Evolutionary conservation across 257 asterid species (phyloP).

Genomic region (Ligustrum vulgare): DNA sequence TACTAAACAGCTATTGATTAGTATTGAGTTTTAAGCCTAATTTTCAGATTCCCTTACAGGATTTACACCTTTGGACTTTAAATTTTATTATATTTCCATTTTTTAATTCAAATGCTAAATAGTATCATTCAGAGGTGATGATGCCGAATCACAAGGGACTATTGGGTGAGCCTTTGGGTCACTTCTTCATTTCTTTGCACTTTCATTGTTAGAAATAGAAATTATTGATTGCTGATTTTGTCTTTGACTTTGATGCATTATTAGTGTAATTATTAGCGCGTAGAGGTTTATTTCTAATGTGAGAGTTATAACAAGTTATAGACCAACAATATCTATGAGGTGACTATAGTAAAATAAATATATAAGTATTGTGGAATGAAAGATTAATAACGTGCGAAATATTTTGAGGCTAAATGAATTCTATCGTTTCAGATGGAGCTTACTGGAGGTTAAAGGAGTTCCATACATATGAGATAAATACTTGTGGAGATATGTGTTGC

Average conservation of each 20-base stretch:
- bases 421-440: slow-evolving; percentile 9
- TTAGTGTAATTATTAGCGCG: background rate
- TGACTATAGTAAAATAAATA: background rate
- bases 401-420: background rate
- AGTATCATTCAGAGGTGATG: slow-evolving; percentile 50
- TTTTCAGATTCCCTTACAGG: too few relatives aligned
- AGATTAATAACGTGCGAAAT: background rate
- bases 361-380: background rate
- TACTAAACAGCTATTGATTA: background rate
- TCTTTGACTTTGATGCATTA: background rate
- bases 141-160: slow-evolving; percentile 81
- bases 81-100: too few relatives aligned
- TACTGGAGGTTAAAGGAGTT: slow-evolving; percentile 3
- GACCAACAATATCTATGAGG: background rate
- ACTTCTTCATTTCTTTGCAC: background rate
- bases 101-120: too few relatives aligned
- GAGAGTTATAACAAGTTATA: background rate
- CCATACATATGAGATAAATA: background rate
- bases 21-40: too few relatives aligned
- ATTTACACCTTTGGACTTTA: too few relatives aligned
- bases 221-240: slow-evolving; percentile 11
- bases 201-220: background rate
- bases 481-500: background rate
- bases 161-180: slow-evolving; percentile 57
- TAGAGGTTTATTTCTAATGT: slow-evolving; percentile 4